These are phyloP conservation scores for Mortierella sp. DNA, from an alignment of 371 early-diverging fungal genomes.

Conservation along the genomic window DNA sequence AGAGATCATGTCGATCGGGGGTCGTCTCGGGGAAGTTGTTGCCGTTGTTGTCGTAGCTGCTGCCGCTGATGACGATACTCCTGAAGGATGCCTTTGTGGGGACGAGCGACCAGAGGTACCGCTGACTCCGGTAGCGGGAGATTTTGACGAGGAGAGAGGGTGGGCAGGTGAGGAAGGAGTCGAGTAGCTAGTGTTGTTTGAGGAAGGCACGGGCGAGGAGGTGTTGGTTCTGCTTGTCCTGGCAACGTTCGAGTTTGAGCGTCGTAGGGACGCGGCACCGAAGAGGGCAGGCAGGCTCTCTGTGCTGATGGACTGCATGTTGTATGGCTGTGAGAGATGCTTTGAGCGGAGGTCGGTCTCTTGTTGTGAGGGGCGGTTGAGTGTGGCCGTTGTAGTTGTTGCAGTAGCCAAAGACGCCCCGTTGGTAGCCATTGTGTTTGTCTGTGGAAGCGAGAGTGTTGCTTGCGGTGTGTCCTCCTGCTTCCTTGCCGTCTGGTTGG, in stretches of 20 bases:
- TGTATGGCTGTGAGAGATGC: conserved; percentile 49
- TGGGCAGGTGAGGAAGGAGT: conserved; percentile 23
- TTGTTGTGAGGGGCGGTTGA: background rate
- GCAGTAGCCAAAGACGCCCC: background rate
- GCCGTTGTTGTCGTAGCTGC: background rate
- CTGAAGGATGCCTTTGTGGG: background rate
- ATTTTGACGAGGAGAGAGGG: conserved; percentile 4
- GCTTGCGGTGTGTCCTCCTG: background rate
- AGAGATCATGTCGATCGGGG: conserved; percentile 28
- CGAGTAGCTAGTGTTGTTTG: conserved; percentile 13
- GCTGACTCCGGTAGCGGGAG: background rate
- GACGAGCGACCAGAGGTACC: background rate
- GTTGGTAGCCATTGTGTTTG: background rate
- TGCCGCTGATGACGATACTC: background rate
- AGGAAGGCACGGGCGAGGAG: conserved; percentile 24
- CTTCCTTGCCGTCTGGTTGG: background rate
- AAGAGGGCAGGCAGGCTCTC: conserved; percentile 46
- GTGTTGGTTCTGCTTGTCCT: conserved; percentile 35
- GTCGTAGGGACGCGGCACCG: conserved; percentile 40
- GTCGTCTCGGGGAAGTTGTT: conserved; percentile 21
- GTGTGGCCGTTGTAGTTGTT: background rate
- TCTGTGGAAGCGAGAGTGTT: background rate
- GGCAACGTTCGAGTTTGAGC: conserved; percentile 44
- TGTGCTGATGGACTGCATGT: conserved; percentile 56
- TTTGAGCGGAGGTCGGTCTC: conserved; percentile 24